Percentiles rank a stretch among this genome's conserved stretches.
phyloP scores from a whole-genome alignment of 345 rosid genomes.

The Lagerstroemia speciosa region DNA sequence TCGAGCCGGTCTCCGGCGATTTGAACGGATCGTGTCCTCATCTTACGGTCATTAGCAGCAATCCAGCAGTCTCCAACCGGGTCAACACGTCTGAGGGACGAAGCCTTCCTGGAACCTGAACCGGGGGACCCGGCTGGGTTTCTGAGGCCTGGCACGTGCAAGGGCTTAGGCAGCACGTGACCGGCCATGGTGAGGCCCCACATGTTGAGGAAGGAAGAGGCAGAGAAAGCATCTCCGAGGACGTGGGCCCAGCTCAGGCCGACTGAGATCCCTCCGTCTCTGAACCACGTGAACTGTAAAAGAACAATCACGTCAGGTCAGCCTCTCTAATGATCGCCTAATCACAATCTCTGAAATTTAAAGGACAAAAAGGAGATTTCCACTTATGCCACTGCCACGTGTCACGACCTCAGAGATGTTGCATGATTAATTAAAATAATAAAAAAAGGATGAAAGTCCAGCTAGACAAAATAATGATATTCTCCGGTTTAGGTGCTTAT shows the following conservation, averaged over 20 bases:
- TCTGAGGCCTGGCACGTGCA: constrained; percentile 7
- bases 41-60: constrained; percentile 16
- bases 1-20: constrained; percentile 27
- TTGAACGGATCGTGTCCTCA: constrained; percentile 25
- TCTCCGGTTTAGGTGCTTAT: too few relatives aligned
- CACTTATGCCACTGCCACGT: background rate
- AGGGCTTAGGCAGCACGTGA: constrained; percentile 19
- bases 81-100: constrained; percentile 32
- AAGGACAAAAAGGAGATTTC: too few relatives aligned
- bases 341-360: background rate
- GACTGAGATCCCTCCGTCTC: constrained; percentile 53
- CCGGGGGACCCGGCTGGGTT: background rate
- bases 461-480: background rate
- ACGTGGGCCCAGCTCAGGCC: constrained; percentile 80
- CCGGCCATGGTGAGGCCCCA: constrained; percentile 30
- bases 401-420: background rate
- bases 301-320: background rate
- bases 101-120: constrained; percentile 6
- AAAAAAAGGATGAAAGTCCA: background rate
- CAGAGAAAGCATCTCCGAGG: constrained; percentile 60
- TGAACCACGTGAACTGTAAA: constrained; percentile 59
- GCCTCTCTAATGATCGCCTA: background rate
- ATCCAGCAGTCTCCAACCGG: constrained; percentile 53
- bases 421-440: background rate
- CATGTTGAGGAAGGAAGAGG: constrained; percentile 40